Percentiles rank a stretch among this genome's conserved stretches.
These are phyloP conservation scores for Chlamydomonas eustigma DNA, from an alignment of 139 green algal species.

Conservation along the genomic window DNA sequence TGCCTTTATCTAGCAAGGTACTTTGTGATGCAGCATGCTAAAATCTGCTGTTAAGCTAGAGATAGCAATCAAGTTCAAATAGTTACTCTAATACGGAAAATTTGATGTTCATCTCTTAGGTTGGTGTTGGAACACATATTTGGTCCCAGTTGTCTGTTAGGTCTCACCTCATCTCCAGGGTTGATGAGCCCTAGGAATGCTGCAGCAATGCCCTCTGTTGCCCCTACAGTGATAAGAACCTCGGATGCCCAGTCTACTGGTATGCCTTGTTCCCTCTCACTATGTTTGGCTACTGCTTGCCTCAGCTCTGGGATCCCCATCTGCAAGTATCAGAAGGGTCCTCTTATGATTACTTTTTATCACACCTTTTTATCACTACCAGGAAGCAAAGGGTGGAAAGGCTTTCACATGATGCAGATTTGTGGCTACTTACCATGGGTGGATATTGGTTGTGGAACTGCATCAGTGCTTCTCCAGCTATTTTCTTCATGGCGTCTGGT, in stretches of 20 bases:
- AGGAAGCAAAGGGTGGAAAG: too few species aligned
- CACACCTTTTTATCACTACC: too few species aligned
- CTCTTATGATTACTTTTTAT: too few species aligned
- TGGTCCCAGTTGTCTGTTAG: too few species aligned
- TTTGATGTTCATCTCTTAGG: too few species aligned
- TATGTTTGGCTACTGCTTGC: conserved; percentile 67
- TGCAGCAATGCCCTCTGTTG: conserved; percentile 73
- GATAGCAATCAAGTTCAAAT: too few species aligned
- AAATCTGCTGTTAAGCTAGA: too few species aligned
- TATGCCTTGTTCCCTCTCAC: conserved; percentile 38
- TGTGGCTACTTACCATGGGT: conserved; percentile 22
- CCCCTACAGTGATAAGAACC: conserved; percentile 68
- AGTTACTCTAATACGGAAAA: too few species aligned
- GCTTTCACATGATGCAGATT: too few species aligned
- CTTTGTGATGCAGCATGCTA: too few species aligned
- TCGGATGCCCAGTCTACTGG: conserved; percentile 55
- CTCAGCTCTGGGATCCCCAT: conserved; percentile 63
- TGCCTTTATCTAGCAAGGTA: too few species aligned
- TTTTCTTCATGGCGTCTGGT: conserved; percentile 63
- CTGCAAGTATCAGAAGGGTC: background rate
- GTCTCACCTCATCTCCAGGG: conserved; percentile 66
- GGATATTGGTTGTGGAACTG: conserved; percentile 64
- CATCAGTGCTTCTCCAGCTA: conserved; percentile 26
- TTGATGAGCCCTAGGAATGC: conserved; percentile 74
- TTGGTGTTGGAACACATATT: too few species aligned